A percentile compares a stretch with the other conserved stretches of the same genome.
phyloP scores from a whole-genome alignment of 169 alveolate species.

The Perkinsus chesapeaki region DNA sequence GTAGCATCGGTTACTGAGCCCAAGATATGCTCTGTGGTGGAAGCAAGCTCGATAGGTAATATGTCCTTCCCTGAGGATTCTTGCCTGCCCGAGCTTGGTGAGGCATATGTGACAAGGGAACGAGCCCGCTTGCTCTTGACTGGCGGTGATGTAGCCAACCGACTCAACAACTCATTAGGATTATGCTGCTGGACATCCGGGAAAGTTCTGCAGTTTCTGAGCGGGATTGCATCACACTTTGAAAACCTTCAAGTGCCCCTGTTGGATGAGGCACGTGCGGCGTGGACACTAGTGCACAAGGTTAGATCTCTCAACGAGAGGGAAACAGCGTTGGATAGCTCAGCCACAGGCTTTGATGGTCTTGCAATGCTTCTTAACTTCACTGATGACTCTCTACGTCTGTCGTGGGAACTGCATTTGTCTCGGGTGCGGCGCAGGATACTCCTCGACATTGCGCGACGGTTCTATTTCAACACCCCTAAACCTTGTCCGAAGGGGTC shows the following conservation, averaged over 20 bases:
- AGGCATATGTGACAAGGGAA: not conserved
- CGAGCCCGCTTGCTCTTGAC: not conserved
- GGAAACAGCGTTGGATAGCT: not conserved
- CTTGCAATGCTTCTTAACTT: not conserved
- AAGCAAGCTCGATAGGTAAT: not conserved
- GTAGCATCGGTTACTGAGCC: constrained; percentile 3
- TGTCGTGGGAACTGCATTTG: not conserved
- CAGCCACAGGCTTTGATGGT: not conserved
- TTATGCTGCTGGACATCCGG: not conserved
- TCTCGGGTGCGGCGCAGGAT: not conserved
- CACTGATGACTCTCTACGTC: not conserved
- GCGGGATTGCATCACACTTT: not conserved
- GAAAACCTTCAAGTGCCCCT: not conserved
- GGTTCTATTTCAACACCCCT: not conserved
- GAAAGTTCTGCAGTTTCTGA: not conserved
- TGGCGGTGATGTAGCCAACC: not conserved
- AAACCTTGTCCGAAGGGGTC: not conserved
- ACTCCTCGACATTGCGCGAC: not conserved
- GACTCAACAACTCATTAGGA: not conserved
- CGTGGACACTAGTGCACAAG: not conserved
- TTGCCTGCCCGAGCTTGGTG: not conserved
- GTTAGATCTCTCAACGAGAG: not conserved
- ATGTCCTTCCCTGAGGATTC: not conserved
- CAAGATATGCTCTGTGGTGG: not conserved
- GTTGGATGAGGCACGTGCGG: not conserved